A percentile compares a stretch with the other conserved stretches of the same genome.
phyloP scores from a whole-genome alignment of 73 alveolate genomes.

The Durusdinium trenchii region DNA sequence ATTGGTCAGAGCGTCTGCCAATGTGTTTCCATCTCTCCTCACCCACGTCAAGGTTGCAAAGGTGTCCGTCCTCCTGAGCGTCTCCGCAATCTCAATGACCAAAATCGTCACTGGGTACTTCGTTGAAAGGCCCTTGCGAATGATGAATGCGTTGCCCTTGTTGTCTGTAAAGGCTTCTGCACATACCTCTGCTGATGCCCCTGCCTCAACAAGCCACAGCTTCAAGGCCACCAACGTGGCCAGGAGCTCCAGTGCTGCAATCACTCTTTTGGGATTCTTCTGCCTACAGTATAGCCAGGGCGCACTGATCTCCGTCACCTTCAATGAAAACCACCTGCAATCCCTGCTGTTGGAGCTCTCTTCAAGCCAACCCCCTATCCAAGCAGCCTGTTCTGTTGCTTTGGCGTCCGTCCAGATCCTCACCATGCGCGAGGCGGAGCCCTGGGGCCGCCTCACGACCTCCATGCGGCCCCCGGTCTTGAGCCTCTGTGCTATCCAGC shows the following conservation, averaged over 20 bases:
- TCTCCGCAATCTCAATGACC: not conserved
- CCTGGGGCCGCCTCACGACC: not conserved
- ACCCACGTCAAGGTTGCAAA: not conserved
- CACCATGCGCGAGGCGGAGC: not conserved
- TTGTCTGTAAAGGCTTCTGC: not conserved
- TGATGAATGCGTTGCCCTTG: not conserved
- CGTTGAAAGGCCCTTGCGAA: not conserved
- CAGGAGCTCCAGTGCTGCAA: constrained; percentile 58
- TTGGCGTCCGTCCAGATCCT: constrained; percentile 20
- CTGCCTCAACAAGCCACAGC: not conserved
- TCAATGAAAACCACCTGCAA: constrained; percentile 16
- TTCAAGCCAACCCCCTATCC: constrained; percentile 28
- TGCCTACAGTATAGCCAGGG: constrained; percentile 25
- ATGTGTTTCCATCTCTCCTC: not conserved
- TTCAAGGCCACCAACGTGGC: constrained; percentile 32
- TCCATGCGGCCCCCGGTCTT: not conserved
- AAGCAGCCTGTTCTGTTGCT: not conserved
- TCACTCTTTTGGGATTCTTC: not conserved
- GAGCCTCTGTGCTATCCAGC: not conserved
- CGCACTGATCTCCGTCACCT: not conserved
- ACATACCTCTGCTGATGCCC: not conserved
- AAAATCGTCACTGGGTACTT: not conserved
- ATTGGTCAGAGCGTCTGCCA: not conserved
- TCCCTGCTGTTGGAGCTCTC: not conserved
- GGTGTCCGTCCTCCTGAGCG: not conserved